phyloP scores from a whole-genome alignment of 208 protist species.

The Entamoeba dispar region DNA sequence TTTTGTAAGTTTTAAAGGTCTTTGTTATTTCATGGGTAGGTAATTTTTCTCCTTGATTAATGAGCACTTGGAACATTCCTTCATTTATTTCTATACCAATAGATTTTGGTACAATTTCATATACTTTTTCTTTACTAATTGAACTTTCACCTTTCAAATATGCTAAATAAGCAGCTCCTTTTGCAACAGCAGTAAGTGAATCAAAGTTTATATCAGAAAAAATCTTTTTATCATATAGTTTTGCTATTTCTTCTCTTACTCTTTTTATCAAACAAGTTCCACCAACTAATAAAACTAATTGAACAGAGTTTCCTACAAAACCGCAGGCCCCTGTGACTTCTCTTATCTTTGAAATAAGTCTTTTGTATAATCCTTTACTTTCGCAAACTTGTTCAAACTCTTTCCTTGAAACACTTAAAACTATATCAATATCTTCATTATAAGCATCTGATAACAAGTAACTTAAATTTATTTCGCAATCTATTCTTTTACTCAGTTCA shows the following conservation, averaged over 20 bases:
- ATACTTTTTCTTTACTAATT: not conserved
- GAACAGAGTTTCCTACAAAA: not conserved
- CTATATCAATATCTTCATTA: not conserved
- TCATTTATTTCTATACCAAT: not conserved
- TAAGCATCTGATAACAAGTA: not conserved
- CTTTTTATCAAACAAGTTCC: not conserved
- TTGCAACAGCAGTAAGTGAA: not conserved
- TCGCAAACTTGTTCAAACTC: not conserved
- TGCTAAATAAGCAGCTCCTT: not conserved
- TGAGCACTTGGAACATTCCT: not conserved
- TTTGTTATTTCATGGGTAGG: not conserved
- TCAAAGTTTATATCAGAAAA: not conserved
- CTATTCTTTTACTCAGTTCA: not conserved
- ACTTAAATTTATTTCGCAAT: not conserved
- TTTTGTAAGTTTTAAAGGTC: not conserved
- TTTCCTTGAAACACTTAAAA: not conserved
- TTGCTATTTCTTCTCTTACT: not conserved
- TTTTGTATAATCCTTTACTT: not conserved
- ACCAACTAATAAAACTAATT: not conserved
- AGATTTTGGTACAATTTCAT: not conserved
- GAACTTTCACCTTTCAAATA: not conserved
- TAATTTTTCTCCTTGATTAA: not conserved
- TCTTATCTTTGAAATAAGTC: not conserved
- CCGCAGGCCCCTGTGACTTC: not conserved
- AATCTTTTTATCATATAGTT: not conserved